phyloP scores from a whole-genome alignment of 345 rosid genomes.

The Linum tenue region DNA sequence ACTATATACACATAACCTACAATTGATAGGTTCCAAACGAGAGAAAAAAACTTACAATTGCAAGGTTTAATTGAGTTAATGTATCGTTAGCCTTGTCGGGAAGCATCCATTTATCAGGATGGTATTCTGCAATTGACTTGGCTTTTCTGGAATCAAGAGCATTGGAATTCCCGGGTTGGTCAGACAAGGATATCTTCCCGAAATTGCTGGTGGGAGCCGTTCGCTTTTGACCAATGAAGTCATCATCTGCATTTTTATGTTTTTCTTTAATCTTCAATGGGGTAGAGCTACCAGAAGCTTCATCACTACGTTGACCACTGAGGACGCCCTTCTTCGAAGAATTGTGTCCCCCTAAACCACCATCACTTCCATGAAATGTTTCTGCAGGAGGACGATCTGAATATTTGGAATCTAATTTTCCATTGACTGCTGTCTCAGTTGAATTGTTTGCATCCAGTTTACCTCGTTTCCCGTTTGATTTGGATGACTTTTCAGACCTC shows the following conservation, averaged over 20 bases:
- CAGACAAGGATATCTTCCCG: constrained; percentile 30
- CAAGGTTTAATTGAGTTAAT: constrained; percentile 73
- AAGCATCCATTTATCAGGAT: constrained; percentile 89
- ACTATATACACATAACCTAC: neutral
- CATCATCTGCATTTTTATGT: constrained; percentile 11
- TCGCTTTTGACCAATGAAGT: constrained; percentile 13
- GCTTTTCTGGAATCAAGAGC: constrained; percentile 20
- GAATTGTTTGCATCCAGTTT: constrained; percentile 18
- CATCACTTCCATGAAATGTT: constrained; percentile 29
- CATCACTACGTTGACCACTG: constrained; percentile 6
- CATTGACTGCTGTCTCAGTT: constrained; percentile 19
- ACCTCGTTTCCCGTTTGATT: constrained; percentile 30
- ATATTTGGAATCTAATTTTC: constrained; percentile 23
- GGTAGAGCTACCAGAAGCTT: constrained; percentile 8
- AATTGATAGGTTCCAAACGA: constrained; percentile 6
- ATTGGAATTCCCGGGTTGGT: constrained; percentile 27
- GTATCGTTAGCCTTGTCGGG: constrained; percentile 47
- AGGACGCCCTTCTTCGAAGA: neutral
- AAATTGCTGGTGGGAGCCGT: constrained; percentile 29
- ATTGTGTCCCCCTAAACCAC: constrained; percentile 14
- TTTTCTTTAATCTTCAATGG: constrained; percentile 10
- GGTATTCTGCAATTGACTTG: constrained; percentile 38
- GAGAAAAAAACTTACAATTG: constrained; percentile 57
- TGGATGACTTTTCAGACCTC: constrained; percentile 25
- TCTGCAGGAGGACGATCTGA: constrained; percentile 20